Base-by-base conservation (phyloP, 257 asterid species). In the Petunia axillaris region DNA sequence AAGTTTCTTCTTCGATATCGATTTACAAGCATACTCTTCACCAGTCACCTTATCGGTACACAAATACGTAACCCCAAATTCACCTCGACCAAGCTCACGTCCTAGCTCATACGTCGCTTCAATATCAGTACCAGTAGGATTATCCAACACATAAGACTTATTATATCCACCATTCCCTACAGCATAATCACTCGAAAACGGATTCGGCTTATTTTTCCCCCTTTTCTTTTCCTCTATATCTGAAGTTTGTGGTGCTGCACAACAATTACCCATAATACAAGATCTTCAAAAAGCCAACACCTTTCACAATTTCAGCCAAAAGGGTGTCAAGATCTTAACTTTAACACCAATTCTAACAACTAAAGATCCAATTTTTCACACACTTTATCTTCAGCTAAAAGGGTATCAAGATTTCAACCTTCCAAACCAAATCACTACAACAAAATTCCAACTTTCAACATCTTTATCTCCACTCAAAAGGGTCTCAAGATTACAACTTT, bases 1-100 rank as follows among this genome's bases (percentile, higher is more conserved):
- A 10, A 88, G 85, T 85, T 88, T 88, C 88, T 88, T 88, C 89
- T 85, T 88, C 0, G 91, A 88, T 75, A 88, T 88, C 5, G 89
- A 88, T 50, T 88, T 88, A 58, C 91, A 88, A 44, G 91, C 91
- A 79, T 73, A 85, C 37, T 71, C 81, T 1, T 85, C 91, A 38
- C 88, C 83, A 46, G 73, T 81, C 62, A 79, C 70, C 82, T 85
- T 88, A 25, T 88, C 91, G 59, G 88, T 88, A 57, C 85, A 84
- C 79, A 88, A 82, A 81, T 88, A 85, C 35, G 91, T 88, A 40
- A 88, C 79, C 62, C 91, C 91, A 48, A 88, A 88, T 82, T 88
- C 91, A 7, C 91, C 91, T 2, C 91, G 80, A 2, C 91, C 89
- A 3, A 88, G 89, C 85, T 88, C 91, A 50, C 82, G 85, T 41